Evolutionary conservation across 2,329 filamentous ascomycete species (phyloP).

Genomic region (Claviceps humidiphila): DNA sequence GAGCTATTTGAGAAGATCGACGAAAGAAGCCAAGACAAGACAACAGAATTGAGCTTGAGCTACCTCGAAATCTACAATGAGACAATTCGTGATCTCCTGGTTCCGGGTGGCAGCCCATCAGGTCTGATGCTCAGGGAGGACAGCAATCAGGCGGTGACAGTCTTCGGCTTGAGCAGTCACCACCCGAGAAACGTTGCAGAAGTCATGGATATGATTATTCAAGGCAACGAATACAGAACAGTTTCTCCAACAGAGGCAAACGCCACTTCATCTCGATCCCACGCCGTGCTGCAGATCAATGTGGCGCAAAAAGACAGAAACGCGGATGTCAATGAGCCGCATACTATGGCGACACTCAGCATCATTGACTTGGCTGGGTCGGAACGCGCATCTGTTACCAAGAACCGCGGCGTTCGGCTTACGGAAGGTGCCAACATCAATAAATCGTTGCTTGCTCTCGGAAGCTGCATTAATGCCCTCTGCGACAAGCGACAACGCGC

Average conservation of each 20-base stretch:
- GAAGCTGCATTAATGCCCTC: slow-evolving; percentile 95
- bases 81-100: slow-evolving; percentile 86
- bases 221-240: slow-evolving; percentile 85
- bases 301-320: slow-evolving; percentile 89
- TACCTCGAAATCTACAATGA: slow-evolving; percentile 99
- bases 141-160: slow-evolving; percentile 82
- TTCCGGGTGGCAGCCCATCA: slow-evolving; percentile 70
- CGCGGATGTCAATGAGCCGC: slow-evolving; percentile 80
- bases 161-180: slow-evolving; percentile 81
- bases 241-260: slow-evolving; percentile 97
- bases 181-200: slow-evolving; percentile 83
- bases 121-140: slow-evolving; percentile 90
- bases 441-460: slow-evolving; percentile 87
- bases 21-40: slow-evolving; percentile 76
- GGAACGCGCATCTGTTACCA: slow-evolving; percentile 89
- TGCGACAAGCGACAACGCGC: slow-evolving; percentile 86
- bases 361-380: slow-evolving; percentile 97
- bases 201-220: slow-evolving; percentile 98
- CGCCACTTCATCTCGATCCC: slow-evolving; percentile 90
- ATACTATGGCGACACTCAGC: slow-evolving; percentile 95
- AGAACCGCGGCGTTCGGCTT: slow-evolving; percentile 84
- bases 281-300: slow-evolving; percentile 95
- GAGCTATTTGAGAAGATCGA: slow-evolving; percentile 92
- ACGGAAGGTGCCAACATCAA: slow-evolving; percentile 98
- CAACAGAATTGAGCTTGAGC: slow-evolving; percentile 79